These are phyloP conservation scores for Termitomyces sp. DNA, from an alignment of 768 basidiomycete genomes.

Conservation along the genomic window DNA sequence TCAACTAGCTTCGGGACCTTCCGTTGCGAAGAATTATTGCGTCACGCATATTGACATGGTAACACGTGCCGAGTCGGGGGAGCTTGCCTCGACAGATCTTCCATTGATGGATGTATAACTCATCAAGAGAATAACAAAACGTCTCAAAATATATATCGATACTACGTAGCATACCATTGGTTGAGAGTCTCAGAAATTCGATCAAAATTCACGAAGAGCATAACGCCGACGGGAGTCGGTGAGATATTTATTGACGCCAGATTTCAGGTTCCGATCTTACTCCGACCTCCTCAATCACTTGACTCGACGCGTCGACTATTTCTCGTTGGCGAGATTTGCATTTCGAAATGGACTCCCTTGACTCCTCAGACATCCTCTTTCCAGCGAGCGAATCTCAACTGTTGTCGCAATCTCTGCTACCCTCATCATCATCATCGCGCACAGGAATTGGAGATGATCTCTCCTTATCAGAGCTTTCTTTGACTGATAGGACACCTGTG, in stretches of 20 bases:
- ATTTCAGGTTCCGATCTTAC: neutral
- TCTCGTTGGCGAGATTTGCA: neutral
- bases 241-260: too few species aligned
- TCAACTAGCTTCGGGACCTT: neutral
- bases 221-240: too few species aligned
- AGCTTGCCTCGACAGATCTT: neutral
- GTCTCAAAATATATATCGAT: too few species aligned
- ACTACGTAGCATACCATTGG: too few species aligned
- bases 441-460: slow-evolving; percentile 26
- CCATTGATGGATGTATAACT: neutral
- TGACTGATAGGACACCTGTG: slow-evolving; percentile 21
- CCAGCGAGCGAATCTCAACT: slow-evolving; percentile 19
- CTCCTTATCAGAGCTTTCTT: slow-evolving; percentile 31
- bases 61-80: neutral
- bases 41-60: neutral
- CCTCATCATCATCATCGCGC: slow-evolving; percentile 19
- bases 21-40: neutral
- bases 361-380: slow-evolving; percentile 12
- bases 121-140: neutral
- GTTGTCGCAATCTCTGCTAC: slow-evolving; percentile 25
- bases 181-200: too few species aligned
- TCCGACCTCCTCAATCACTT: neutral
- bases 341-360: slow-evolving; percentile 9
- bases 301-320: neutral
- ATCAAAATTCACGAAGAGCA: too few species aligned